phyloP scores from a whole-genome alignment of 768 basidiomycete genomes.

The Coprinopsis strossmayeri region DNA sequence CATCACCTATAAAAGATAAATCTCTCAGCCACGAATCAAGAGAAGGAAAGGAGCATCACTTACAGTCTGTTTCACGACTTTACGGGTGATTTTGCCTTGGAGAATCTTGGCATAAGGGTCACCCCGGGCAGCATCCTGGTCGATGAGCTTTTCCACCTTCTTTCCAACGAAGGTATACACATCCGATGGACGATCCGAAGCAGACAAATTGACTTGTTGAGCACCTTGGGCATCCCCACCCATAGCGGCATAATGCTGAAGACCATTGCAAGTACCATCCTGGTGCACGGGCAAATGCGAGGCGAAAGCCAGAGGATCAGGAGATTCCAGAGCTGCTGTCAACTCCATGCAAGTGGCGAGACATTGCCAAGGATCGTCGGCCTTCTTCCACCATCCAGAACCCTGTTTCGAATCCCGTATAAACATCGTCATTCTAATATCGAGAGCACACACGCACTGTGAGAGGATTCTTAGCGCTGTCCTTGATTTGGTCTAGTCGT shows the following conservation, averaged over 20 bases:
- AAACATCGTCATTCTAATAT: background rate
- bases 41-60: slow-evolving; percentile 22
- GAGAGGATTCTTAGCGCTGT: slow-evolving; percentile 77
- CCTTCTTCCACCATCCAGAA: slow-evolving; percentile 81
- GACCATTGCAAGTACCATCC: slow-evolving; percentile 96
- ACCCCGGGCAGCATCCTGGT: slow-evolving; percentile 47
- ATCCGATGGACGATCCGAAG: slow-evolving; percentile 83
- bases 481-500: slow-evolving; percentile 70
- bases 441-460: slow-evolving; percentile 17
- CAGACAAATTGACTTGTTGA: slow-evolving; percentile 83
- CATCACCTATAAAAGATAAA: slow-evolving; percentile 70
- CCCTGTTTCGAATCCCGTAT: slow-evolving; percentile 47
- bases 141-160: slow-evolving; percentile 71
- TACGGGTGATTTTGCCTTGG: slow-evolving; percentile 75
- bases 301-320: slow-evolving; percentile 52
- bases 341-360: slow-evolving; percentile 91
- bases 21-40: background rate
- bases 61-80: slow-evolving; percentile 97
- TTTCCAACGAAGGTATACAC: slow-evolving; percentile 90
- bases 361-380: slow-evolving; percentile 97
- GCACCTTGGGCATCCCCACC: slow-evolving; percentile 91
- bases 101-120: slow-evolving; percentile 53
- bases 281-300: slow-evolving; percentile 90
- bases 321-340: slow-evolving; percentile 67
- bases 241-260: slow-evolving; percentile 97